phyloP scores from a whole-genome alignment of 2,329 filamentous ascomycete species.

The Exserohilum rostratum region DNA sequence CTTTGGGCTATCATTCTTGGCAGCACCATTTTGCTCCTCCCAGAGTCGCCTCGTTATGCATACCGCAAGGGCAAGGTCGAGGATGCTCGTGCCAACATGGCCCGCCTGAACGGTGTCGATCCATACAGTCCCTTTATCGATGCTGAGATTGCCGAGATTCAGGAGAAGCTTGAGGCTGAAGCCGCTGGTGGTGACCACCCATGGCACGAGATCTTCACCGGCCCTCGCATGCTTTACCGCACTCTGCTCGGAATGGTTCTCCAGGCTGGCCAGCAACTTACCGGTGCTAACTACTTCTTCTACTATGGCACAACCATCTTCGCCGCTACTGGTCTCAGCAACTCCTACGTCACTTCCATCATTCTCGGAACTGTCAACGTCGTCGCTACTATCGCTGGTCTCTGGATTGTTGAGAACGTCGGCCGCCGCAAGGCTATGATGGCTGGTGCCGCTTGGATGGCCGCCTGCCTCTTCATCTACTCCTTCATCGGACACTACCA shows the following conservation, averaged over 20 bases:
- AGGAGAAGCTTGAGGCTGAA: conserved; percentile 62
- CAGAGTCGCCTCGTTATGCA: conserved; percentile 64
- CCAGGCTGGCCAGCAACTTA: conserved; percentile 71
- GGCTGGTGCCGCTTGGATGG: conserved; percentile 56
- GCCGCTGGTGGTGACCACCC: conserved; percentile 44
- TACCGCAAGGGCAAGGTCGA: conserved; percentile 61
- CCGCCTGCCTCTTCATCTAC: conserved; percentile 64
- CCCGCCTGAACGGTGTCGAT: conserved; percentile 61
- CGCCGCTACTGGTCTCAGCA: conserved; percentile 48
- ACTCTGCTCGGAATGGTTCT: conserved; percentile 67
- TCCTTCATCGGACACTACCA: conserved; percentile 55
- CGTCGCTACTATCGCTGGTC: conserved; percentile 52
- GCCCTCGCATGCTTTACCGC: conserved; percentile 71
- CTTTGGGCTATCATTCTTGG: conserved; percentile 62
- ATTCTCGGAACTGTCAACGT: conserved; percentile 60
- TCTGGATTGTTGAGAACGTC: conserved; percentile 56
- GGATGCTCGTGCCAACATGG: conserved; percentile 58
- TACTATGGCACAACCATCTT: conserved; percentile 58
- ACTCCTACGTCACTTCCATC: conserved; percentile 56
- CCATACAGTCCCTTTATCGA: conserved; percentile 60
- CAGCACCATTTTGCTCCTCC: conserved; percentile 60
- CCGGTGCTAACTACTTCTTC: conserved; percentile 62
- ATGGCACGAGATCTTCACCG: conserved; percentile 66
- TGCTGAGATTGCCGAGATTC: conserved; percentile 62
- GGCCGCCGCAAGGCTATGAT: conserved; percentile 56